Percentiles rank a stretch among this genome's conserved stretches.
These are phyloP conservation scores for Solanum chacoense DNA, from an alignment of 305 asterid species.

Conservation along the genomic window DNA sequence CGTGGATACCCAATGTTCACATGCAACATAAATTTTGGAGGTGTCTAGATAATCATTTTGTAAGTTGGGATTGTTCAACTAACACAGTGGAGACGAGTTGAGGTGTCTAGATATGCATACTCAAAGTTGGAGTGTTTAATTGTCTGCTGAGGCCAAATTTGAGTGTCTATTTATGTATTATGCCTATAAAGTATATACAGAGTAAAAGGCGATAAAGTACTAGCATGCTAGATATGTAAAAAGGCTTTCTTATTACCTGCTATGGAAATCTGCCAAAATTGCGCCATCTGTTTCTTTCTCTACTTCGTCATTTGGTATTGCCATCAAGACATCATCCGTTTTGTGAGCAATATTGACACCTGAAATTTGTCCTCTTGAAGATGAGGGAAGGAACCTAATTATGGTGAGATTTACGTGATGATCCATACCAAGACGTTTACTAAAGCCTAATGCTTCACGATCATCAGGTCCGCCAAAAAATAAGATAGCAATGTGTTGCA, in stretches of 20 bases:
- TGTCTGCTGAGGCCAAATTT: background rate
- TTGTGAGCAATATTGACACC: constrained; percentile 47
- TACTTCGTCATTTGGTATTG: constrained; percentile 44
- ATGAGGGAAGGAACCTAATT: constrained; percentile 59
- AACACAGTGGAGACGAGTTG: background rate
- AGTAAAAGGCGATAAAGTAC: background rate
- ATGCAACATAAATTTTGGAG: background rate
- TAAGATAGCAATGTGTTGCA: constrained; percentile 74
- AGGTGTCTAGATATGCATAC: background rate
- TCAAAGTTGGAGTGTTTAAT: background rate
- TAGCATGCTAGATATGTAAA: background rate
- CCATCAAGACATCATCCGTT: constrained; percentile 61
- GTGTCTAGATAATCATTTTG: background rate
- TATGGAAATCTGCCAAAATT: constrained; percentile 64
- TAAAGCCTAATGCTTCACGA: constrained; percentile 85
- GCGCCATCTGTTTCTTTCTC: constrained; percentile 56
- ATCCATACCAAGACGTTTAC: constrained; percentile 76
- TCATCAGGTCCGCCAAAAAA: constrained; percentile 97
- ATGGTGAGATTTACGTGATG: constrained; percentile 76
- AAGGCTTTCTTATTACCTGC: constrained; percentile 36
- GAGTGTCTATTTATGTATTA: background rate
- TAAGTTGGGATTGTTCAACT: background rate
- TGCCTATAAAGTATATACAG: background rate
- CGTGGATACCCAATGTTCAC: background rate
- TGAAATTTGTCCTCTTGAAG: constrained; percentile 25